Conservation (phyloP, 2,329 filamentous ascomycete genomes). For the Leptodontidium sp. region DNA sequence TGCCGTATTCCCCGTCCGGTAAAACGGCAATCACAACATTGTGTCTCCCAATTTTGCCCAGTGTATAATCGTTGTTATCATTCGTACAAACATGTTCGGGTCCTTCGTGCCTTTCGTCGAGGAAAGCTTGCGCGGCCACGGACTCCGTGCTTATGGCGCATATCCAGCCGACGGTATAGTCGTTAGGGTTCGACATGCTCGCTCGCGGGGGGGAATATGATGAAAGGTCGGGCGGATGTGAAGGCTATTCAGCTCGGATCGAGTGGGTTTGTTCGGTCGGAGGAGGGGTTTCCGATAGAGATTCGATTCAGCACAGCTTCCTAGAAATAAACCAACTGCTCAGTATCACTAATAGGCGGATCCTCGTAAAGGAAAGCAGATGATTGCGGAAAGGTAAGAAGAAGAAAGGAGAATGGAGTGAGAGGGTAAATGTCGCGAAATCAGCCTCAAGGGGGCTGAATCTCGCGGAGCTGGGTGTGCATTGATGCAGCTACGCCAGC, state of each 20-base stretch:
- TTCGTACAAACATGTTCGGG: neutral
- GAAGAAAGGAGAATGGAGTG: neutral
- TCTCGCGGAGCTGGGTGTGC: neutral
- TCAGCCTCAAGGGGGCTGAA: neutral
- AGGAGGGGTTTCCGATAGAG: neutral
- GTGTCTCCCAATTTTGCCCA: constrained; percentile 33
- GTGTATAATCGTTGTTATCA: constrained; percentile 31
- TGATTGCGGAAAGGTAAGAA: neutral
- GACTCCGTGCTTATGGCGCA: constrained; percentile 44
- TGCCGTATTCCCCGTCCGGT: constrained; percentile 32
- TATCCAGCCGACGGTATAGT: constrained; percentile 44
- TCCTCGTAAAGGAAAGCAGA: neutral
- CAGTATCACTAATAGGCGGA: neutral
- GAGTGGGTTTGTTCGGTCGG: neutral
- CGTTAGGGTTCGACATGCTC: constrained; percentile 23
- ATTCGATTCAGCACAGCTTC: neutral
- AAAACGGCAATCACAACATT: constrained; percentile 38
- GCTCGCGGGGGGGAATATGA: constrained; percentile 7
- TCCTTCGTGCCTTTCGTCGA: constrained; percentile 34
- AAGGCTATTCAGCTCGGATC: neutral
- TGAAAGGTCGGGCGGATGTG: neutral
- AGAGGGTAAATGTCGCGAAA: neutral
- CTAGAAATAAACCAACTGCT: neutral
- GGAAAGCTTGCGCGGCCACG: constrained; percentile 38
- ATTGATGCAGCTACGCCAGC: too few species aligned